Evolutionary conservation across 1,284 basidiomycete species (phyloP), one percentile per base, ranked within the genome.

Genomic region (Salmacisia buchloeana): DNA sequence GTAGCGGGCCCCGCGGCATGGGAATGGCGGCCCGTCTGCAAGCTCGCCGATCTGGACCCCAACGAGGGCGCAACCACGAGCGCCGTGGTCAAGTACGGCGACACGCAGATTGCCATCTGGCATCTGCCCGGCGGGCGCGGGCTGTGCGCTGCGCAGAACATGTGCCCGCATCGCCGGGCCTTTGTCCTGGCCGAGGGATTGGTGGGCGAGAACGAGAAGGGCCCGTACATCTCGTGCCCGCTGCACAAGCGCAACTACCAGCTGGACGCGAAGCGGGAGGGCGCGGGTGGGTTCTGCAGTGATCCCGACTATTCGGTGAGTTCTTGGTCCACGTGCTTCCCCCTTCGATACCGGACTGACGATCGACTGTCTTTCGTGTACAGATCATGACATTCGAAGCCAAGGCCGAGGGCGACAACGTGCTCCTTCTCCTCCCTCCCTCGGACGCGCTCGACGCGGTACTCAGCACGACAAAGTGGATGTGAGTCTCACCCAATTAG

Each of bases 171-270:
- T 76, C 84, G 85, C 63, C 83, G 87, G 2, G 87, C 88, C 0
- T 89, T 89, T 69, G 87, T 89, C 13, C 84, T 90, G 29, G 85
- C 87, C 36, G 86, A 89, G 67, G 89, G 89, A 29, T 78, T 81
- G 38, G 69, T 81, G 2, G 80, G 80, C n/a, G 80, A 81, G 62
- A 75, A 77, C 63, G 66, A 68, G 29, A 61, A 71, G 56, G 74
- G 70, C 15, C 69, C 69, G 46, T 71, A 69, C 63, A 65, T 74
- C 34, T 65, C 69, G 71, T 87, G 87, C 72, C 88, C 88, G 0
- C 81, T 89, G 63, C 88, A 89, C 80, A 90, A 90, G 79, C 83
- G 86, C 23, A 88, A 89, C 79, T 89, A 86, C 79, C 81, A 83
- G 10, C 82, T 89, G 10, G 64, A 65, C 27, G 66, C 69, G 58